A percentile compares a stretch with the other conserved stretches of the same genome.
Evolutionary conservation across 257 asterid genomes (phyloP).

Genomic region (Anisodus acutangulus): DNA sequence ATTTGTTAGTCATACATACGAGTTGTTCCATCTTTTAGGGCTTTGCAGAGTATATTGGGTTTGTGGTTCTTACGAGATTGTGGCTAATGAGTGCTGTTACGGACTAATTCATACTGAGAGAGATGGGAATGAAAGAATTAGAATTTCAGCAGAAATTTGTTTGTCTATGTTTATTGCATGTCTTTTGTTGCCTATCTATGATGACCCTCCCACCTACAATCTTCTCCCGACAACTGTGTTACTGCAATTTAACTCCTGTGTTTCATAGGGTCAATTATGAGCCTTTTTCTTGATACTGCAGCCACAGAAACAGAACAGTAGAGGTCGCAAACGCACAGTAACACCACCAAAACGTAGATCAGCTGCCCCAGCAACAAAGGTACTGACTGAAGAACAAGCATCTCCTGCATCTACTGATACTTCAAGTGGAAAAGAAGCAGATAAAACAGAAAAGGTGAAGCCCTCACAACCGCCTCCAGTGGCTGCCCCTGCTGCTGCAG

Average conservation of each 20-base stretch:
- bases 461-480: constrained; percentile 45
- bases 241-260: not conserved
- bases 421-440: constrained; percentile 55
- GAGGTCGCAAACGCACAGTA: constrained; percentile 42
- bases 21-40: not conserved
- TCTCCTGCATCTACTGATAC: constrained; percentile 48
- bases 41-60: too few relatives aligned
- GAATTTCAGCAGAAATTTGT: not conserved
- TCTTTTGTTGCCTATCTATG: not conserved
- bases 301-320: constrained; percentile 42
- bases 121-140: not conserved
- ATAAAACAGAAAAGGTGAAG: constrained; percentile 45
- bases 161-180: not conserved
- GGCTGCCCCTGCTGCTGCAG: constrained; percentile 44
- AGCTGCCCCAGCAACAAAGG: constrained; percentile 36
- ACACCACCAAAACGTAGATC: constrained; percentile 45
- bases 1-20: not conserved
- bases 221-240: not conserved
- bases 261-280: not conserved
- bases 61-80: not conserved
- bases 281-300: not conserved
- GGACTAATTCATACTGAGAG: not conserved
- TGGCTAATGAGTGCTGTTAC: not conserved
- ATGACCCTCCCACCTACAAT: not conserved
- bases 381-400: constrained; percentile 49